Conservation (phyloP, 345 rosid genomes). For the Eucalyptus globulus region DNA sequence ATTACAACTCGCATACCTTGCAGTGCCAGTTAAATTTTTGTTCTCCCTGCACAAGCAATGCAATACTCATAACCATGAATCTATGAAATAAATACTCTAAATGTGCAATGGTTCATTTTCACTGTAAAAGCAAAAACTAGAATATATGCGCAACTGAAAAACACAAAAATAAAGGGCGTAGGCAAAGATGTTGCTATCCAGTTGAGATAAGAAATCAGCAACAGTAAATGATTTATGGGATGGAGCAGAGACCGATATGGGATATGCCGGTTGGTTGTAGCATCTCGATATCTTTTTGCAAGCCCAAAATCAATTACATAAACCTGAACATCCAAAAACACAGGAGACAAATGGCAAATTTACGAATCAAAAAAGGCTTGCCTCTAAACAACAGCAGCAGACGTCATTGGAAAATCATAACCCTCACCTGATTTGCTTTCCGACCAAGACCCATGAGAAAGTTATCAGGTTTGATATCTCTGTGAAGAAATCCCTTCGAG, state of each 20-base stretch:
- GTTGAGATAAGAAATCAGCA: not conserved
- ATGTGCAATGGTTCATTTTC: not conserved
- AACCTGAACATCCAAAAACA: slow-evolving; percentile 29
- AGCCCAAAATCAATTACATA: slow-evolving; percentile 87
- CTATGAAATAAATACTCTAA: not conserved
- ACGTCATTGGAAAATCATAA: not conserved
- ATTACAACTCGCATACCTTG: slow-evolving; percentile 95
- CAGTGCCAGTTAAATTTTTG: slow-evolving; percentile 93
- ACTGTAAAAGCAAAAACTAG: not conserved
- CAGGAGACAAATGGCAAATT: not conserved
- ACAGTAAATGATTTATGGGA: not conserved
- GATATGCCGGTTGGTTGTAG: slow-evolving; percentile 72
- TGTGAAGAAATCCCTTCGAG: slow-evolving; percentile 73
- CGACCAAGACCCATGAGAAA: slow-evolving; percentile 85
- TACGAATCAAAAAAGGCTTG: not conserved
- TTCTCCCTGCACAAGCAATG: slow-evolving; percentile 54
- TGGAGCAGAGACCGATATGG: slow-evolving; percentile 47
- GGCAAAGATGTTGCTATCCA: not conserved
- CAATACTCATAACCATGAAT: not conserved
- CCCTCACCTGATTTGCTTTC: slow-evolving; percentile 65
- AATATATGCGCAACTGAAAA: not conserved
- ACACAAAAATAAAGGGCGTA: not conserved
- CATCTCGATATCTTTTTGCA: slow-evolving; percentile 77
- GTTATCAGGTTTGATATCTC: slow-evolving; percentile 91
- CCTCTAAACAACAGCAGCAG: not conserved